Base-by-base conservation (phyloP, 116 monocot species). In the Dioscorea cayenensis region DNA sequence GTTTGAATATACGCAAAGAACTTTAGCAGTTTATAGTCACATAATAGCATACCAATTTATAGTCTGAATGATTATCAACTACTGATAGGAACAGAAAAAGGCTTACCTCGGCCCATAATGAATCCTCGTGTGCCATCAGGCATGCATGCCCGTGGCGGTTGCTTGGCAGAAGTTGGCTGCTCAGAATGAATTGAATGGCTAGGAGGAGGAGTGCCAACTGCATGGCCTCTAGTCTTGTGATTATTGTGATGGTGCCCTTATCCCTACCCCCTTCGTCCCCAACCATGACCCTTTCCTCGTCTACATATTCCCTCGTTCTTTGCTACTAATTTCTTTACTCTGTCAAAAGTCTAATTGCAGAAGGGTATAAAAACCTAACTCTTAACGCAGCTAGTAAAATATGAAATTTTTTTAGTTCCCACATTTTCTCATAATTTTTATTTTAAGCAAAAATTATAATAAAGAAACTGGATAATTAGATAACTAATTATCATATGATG, bases 81-180 rank as follows among this genome's bases (percentile, higher is more conserved):
- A 4, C n/a, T 37, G n/a, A 12, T n/a, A n/a, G 37, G 19, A 4
- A 36, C 21, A 20, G 28, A 3, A 18, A 79, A 28, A 7, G 83
- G 83, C 77, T 83, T 91, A 32, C 95, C 95, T 2, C 95, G 83
- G 52, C 95, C 95, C 84, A 89, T 82, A 12, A 86, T 81, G 72
- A 95, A 95, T 32, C 95, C 95, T 73, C 77, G 83, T 0, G 95
- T 95, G 60, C 95, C 95, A 72, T 95, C 91, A 20, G 95, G 95
- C 95, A 95, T 95, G 35, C 91, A 81, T 7, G 95, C 91, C 1
- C 91, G 91, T 2, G 85, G 92, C 35, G 92, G 89, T 32, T 77
- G 91, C 55, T 84, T 89, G 20, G 74, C 60, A n/a, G 60, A 50
- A 10, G 49, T 28, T 28, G 68, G 29, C 19, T 73, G 85, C 60